Percentiles rank a stretch among this genome's conserved stretches.
Evolutionary conservation across 2,329 filamentous ascomycete species (phyloP).

Genomic region (Atkinsonella hypoxylon): DNA sequence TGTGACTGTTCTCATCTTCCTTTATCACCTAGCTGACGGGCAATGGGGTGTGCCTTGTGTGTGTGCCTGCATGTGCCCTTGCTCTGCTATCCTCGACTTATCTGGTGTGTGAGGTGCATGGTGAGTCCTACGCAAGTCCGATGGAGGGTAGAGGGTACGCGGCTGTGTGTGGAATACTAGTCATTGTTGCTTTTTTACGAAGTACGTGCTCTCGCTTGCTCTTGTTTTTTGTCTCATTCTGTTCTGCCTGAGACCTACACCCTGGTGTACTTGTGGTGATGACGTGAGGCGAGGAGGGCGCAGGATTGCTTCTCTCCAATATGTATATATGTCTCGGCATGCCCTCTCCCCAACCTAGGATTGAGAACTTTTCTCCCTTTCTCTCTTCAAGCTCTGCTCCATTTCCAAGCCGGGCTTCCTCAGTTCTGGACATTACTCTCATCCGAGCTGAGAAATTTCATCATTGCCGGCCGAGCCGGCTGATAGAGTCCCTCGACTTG

Average conservation of each 20-base stretch:
- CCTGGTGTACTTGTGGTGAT: not conserved
- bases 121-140: constrained; percentile 2
- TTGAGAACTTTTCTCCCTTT: not conserved
- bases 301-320: not conserved
- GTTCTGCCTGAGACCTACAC: not conserved
- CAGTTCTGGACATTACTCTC: not conserved
- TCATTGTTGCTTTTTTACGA: not conserved
- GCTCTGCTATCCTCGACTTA: not conserved
- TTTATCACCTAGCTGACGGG: not conserved
- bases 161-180: not conserved
- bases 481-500: not conserved
- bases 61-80: not conserved
- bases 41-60: not conserved
- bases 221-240: not conserved
- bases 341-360: not conserved
- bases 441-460: constrained; percentile 1
- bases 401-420: not conserved
- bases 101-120: not conserved
- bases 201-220: not conserved
- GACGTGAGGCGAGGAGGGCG: not conserved
- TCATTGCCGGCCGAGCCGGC: constrained; percentile 4
- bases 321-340: constrained; percentile 1
- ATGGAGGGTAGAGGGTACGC: not conserved
- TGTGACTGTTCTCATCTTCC: constrained; percentile 1
- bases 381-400: not conserved